A percentile compares a stretch with the other conserved stretches of the same genome.
phyloP scores from a whole-genome alignment of 257 asterid genomes.

The Solanum commersonii region DNA sequence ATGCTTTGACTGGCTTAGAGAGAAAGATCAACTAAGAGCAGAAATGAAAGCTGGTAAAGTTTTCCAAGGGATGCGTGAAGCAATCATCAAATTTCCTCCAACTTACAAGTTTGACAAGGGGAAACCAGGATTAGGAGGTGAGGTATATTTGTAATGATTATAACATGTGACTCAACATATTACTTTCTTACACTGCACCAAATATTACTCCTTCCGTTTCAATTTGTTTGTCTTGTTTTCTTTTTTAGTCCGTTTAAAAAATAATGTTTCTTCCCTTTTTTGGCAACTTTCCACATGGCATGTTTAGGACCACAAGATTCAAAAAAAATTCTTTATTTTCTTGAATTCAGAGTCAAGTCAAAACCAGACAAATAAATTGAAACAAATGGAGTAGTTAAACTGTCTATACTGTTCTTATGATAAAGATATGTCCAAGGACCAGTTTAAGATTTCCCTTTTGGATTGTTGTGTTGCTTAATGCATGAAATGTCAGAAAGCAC shows the following conservation, averaged over 20 bases:
- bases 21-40: slow-evolving; percentile 82
- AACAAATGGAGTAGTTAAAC: neutral
- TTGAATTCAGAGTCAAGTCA: neutral
- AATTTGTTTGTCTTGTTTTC: neutral
- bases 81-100: slow-evolving; percentile 82
- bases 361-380: neutral
- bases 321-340: neutral
- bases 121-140: slow-evolving; percentile 94
- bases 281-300: neutral
- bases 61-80: slow-evolving; percentile 98
- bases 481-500: neutral
- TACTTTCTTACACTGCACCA: neutral
- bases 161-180: neutral
- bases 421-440: neutral
- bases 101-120: slow-evolving; percentile 94
- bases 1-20: slow-evolving; percentile 97
- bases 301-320: neutral
- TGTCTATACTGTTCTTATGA: neutral
- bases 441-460: neutral
- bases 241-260: neutral
- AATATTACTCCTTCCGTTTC: neutral
- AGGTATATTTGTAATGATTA: neutral
- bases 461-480: neutral
- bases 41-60: slow-evolving; percentile 92
- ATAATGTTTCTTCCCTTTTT: neutral